Conservation (phyloP, 495 filamentous ascomycete species). For the Friedmanniomyces endolithicus region DNA sequence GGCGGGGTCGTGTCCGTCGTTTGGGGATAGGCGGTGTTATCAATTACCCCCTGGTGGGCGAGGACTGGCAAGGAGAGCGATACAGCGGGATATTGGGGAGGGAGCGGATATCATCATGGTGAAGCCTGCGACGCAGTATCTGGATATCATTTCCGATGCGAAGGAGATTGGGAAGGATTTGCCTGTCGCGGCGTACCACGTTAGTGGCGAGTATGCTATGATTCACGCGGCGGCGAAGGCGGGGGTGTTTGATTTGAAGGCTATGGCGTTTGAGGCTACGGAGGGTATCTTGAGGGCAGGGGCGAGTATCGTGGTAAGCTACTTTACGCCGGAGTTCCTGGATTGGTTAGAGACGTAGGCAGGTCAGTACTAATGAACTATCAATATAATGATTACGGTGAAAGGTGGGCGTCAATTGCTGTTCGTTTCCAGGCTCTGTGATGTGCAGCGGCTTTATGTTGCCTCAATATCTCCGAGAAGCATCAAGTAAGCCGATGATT, state of each 20-base stretch:
- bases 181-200: conserved; percentile 89
- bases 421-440: too few species aligned
- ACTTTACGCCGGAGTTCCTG: conserved; percentile 88
- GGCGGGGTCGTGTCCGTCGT: conserved; percentile 80
- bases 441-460: too few species aligned
- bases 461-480: too few species aligned
- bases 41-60: conserved; percentile 85
- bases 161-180: conserved; percentile 84
- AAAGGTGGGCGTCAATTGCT: too few species aligned
- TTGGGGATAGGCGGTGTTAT: conserved; percentile 92
- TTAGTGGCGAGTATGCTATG: conserved; percentile 96
- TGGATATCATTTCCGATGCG: conserved; percentile 93
- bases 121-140: conserved; percentile 84
- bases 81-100: conserved; percentile 76
- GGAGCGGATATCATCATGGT: conserved; percentile 99
- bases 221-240: conserved; percentile 92
- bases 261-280: conserved; percentile 88
- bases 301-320: conserved; percentile 80
- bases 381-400: too few species aligned
- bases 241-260: conserved; percentile 91
- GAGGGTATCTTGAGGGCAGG: conserved; percentile 88
- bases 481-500: too few species aligned
- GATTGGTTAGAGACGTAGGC: conserved; percentile 53
- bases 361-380: too few species aligned
- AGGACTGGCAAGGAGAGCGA: conserved; percentile 86